phyloP scores from a whole-genome alignment of 2,329 filamentous ascomycete genomes.

The Huntiella savannae region DNA sequence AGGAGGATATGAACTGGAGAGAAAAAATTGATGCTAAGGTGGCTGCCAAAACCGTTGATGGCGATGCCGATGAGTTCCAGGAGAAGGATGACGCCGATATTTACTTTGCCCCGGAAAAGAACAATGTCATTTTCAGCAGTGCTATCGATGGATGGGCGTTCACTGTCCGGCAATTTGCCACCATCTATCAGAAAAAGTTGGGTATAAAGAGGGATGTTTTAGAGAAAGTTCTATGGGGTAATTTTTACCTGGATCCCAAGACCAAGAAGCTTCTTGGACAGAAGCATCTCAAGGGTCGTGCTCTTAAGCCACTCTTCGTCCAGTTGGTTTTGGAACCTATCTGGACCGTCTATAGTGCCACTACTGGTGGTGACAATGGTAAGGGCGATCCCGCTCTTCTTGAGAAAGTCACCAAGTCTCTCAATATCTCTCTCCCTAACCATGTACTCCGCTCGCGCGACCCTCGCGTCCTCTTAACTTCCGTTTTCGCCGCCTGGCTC shows the following conservation, averaged over 20 bases:
- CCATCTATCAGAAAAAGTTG: constrained; percentile 87
- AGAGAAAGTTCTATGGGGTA: constrained; percentile 92
- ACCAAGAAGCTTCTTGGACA: constrained; percentile 79
- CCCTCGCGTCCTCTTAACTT: constrained; percentile 62
- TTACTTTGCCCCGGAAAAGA: constrained; percentile 94
- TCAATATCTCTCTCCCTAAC: constrained; percentile 66
- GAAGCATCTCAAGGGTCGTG: constrained; percentile 83
- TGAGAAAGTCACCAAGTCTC: constrained; percentile 87
- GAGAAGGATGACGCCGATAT: constrained; percentile 91
- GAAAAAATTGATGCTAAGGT: constrained; percentile 79
- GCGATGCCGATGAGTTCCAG: constrained; percentile 43
- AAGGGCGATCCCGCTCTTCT: constrained; percentile 67
- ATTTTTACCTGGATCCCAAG: constrained; percentile 91
- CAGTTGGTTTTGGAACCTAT: constrained; percentile 89
- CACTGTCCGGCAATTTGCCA: constrained; percentile 83
- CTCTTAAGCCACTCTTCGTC: constrained; percentile 91
- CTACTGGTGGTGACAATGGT: constrained; percentile 60
- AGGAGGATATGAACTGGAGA: constrained; percentile 90
- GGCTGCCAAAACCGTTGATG: constrained; percentile 46
- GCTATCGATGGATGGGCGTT: constrained; percentile 99
- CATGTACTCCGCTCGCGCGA: constrained; percentile 73
- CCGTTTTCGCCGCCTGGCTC: constrained; percentile 77
- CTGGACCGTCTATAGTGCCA: constrained; percentile 90
- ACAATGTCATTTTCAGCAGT: constrained; percentile 97
- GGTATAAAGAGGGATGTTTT: constrained; percentile 76